These are phyloP conservation scores for Pythium brachiatum DNA, from an alignment of 352 stramenopile genomes.

Conservation along the genomic window DNA sequence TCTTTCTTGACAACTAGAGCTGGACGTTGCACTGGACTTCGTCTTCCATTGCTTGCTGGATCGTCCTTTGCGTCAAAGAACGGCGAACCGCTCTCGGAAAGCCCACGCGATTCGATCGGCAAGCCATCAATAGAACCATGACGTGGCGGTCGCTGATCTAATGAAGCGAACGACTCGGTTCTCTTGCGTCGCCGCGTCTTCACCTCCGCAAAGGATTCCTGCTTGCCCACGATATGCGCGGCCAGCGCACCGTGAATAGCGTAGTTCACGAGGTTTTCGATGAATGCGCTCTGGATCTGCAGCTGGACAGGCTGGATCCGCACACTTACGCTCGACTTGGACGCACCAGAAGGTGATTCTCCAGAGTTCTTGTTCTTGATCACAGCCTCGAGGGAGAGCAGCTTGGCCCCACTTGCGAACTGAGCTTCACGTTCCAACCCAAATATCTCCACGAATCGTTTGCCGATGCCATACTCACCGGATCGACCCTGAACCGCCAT, in stretches of 20 bases:
- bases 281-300: slow-evolving; percentile 52
- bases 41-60: not conserved
- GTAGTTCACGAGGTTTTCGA: slow-evolving; percentile 59
- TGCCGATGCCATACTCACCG: slow-evolving; percentile 9
- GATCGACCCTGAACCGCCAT: slow-evolving; percentile 2
- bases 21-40: not conserved
- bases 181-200: slow-evolving; percentile 10
- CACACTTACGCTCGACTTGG: slow-evolving; percentile 41
- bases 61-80: slow-evolving; percentile 69
- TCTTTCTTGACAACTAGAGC: not conserved
- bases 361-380: not conserved
- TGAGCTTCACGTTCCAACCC: slow-evolving; percentile 33
- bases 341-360: not conserved
- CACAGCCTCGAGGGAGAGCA: slow-evolving; percentile 48
- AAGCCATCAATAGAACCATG: not conserved
- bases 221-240: slow-evolving; percentile 37
- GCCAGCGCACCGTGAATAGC: slow-evolving; percentile 51
- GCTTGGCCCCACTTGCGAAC: slow-evolving; percentile 13
- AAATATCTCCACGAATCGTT: slow-evolving; percentile 55
- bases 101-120: not conserved
- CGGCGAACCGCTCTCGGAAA: slow-evolving; percentile 32
- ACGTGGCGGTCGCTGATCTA: slow-evolving; percentile 6
- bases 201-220: slow-evolving; percentile 1
- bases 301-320: slow-evolving; percentile 54
- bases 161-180: slow-evolving; percentile 19